phyloP scores from a whole-genome alignment of 768 basidiomycete genomes.

The Trametes sanguinea region DNA sequence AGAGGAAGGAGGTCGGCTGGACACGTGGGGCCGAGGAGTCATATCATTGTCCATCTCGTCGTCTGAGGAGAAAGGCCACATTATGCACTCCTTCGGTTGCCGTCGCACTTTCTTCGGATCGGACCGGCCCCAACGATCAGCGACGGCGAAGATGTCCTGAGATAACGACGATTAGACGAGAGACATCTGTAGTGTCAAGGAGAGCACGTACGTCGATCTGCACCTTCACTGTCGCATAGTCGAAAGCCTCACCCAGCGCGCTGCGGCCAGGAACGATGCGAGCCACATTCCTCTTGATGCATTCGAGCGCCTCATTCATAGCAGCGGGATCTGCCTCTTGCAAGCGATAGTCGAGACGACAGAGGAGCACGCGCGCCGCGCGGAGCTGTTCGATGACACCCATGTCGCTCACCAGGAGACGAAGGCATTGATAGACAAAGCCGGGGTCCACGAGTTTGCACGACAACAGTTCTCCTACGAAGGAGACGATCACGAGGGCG shows the following conservation, averaged over 20 bases:
- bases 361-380: conserved; percentile 14
- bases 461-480: conserved; percentile 17
- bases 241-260: conserved; percentile 4
- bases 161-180: neutral
- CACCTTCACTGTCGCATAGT: neutral
- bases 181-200: too few relatives aligned
- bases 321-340: neutral
- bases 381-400: conserved; percentile 22
- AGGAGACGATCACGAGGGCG: conserved; percentile 7
- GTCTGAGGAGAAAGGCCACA: neutral
- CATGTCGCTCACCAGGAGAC: conserved; percentile 9
- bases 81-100: neutral
- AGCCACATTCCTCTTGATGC: neutral
- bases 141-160: neutral
- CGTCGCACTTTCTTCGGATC: neutral
- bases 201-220: conserved; percentile 1
- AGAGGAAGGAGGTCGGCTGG: neutral
- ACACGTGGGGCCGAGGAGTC: neutral
- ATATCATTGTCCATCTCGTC: neutral
- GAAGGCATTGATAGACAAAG: conserved; percentile 11
- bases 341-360: conserved; percentile 5
- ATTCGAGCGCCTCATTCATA: neutral
- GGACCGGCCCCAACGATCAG: neutral
- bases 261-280: conserved; percentile 1
- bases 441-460: neutral